phyloP scores from a whole-genome alignment of 2,329 filamentous ascomycete species.

The Trichoderma atroviride region DNA sequence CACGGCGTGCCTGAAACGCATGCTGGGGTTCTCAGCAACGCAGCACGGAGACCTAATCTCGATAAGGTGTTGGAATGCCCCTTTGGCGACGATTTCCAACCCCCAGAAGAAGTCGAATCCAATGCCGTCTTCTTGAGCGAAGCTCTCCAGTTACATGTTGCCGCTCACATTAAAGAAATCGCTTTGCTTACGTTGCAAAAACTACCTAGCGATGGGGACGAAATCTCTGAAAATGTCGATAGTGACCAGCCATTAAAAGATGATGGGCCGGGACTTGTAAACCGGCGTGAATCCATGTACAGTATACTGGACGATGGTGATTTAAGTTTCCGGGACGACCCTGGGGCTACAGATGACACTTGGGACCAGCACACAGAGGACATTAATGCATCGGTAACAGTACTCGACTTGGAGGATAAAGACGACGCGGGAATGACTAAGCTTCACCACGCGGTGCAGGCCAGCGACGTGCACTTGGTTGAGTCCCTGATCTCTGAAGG shows the following conservation, averaged over 20 bases:
- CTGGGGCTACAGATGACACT: neutral
- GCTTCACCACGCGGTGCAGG: conserved; percentile 1
- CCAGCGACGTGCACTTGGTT: neutral
- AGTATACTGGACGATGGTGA: neutral
- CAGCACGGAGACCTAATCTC: neutral
- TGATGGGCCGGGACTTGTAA: neutral
- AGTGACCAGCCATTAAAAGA: neutral
- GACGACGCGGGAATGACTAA: conserved; percentile 3
- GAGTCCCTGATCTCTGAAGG: conserved; percentile 1
- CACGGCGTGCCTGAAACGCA: neutral
- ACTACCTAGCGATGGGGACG: neutral
- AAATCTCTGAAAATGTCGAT: neutral
- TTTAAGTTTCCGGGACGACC: neutral
- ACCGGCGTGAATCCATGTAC: conserved; percentile 2
- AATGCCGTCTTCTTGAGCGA: conserved; percentile 2
- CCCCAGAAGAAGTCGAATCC: neutral
- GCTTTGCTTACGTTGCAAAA: conserved; percentile 14
- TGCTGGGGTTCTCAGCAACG: neutral
- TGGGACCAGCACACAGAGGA: neutral
- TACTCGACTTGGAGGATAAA: conserved; percentile 1
- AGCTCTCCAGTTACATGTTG: conserved; percentile 9
- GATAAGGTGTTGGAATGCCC: neutral
- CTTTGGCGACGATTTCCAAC: conserved; percentile 2
- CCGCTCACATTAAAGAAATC: conserved; percentile 1
- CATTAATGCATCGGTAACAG: neutral